Percentiles rank a stretch among this genome's conserved stretches.
phyloP scores from a whole-genome alignment of 225 moss, liverwort and hornwort genomes.

The Pseudisothecium myosuroides region DNA sequence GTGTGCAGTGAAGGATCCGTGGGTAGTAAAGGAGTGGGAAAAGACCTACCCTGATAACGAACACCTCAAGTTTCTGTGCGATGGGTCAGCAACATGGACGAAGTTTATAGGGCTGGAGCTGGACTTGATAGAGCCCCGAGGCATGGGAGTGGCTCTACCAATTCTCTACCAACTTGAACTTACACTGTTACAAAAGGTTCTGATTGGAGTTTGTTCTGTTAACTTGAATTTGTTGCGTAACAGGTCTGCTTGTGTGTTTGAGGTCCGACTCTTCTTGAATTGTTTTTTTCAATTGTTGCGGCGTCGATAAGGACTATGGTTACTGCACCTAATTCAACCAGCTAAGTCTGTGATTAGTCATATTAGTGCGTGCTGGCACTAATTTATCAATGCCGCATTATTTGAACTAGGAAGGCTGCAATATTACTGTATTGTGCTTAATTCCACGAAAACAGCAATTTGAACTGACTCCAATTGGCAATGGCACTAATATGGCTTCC shows the following conservation, averaged over 20 bases:
- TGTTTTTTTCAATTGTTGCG: background rate
- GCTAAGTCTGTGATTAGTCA: accelerated
- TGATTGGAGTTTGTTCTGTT: background rate
- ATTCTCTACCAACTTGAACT: background rate
- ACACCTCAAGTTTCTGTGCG: slow-evolving; percentile 35
- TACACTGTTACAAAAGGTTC: too few relatives aligned
- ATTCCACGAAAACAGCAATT: too few relatives aligned
- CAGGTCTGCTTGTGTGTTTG: background rate
- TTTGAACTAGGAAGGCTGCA: too few relatives aligned
- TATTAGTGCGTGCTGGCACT: background rate
- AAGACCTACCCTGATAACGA: slow-evolving; percentile 32
- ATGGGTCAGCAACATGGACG: slow-evolving; percentile 49
- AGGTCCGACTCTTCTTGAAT: background rate
- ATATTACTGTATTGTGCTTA: too few relatives aligned
- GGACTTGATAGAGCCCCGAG: slow-evolving; percentile 44
- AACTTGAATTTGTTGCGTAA: background rate
- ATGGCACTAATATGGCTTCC: background rate
- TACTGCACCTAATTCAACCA: background rate
- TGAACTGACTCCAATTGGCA: background rate
- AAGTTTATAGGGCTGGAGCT: slow-evolving; percentile 53
- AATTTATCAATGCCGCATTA: background rate
- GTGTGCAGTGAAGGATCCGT: slow-evolving; percentile 64
- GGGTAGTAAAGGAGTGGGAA: slow-evolving; percentile 64
- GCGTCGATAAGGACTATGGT: background rate
- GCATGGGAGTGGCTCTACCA: slow-evolving; percentile 27